Base-by-base conservation (phyloP, 2,329 filamentous ascomycete species). In the Trichoderma guizhouense region DNA sequence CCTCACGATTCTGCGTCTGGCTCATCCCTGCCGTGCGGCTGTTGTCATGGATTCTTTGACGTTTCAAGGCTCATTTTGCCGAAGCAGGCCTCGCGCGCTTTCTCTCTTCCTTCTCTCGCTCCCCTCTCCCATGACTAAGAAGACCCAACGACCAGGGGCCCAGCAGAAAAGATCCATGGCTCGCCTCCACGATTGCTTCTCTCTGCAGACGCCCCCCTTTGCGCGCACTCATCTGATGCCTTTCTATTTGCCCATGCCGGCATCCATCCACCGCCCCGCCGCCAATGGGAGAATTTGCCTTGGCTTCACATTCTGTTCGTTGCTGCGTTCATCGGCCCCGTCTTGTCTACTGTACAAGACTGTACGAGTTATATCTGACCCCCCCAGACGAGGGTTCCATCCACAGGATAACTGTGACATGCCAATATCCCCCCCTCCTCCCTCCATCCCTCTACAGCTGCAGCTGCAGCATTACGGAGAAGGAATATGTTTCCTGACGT, bases 281-380 rank as follows among this genome's bases (percentile, higher is more conserved):
- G 65, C 65, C 65, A 68, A 47, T 68, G 65, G 65, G 65, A 68
- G 65, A 68, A 32, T 68, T 68, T 68, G 65, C 53, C 26, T 60
- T 68, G n/a, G 53, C 18, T 32, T 58, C 64, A 30, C 36, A 43
- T 57, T 67, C 55, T 21, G 53, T 30, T 43, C 32, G 21, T 57
- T 26, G 34, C 28, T 21, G 51, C 28, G n/a, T 67, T 58, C 53
- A 18, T 53, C 7, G 26, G n/a, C 36, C 34, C 32, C n/a, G 15
- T 32, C 26, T 36, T 58, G 18, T 32, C 43, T 21, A 51, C 43
- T 51, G 43, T 47, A n/a, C 43, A 8, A 5, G n/a, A 43, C 39
- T 43, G 39, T 47, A 21, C 43, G 43, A 34, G 34, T 36, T 36
- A 36, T 47, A 47, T 67, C 65, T 68, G 53, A 32, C 53, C 65